Evolutionary conservation across 2,329 filamentous ascomycete genomes (phyloP).

Genomic region (Gyromitra esculenta): DNA sequence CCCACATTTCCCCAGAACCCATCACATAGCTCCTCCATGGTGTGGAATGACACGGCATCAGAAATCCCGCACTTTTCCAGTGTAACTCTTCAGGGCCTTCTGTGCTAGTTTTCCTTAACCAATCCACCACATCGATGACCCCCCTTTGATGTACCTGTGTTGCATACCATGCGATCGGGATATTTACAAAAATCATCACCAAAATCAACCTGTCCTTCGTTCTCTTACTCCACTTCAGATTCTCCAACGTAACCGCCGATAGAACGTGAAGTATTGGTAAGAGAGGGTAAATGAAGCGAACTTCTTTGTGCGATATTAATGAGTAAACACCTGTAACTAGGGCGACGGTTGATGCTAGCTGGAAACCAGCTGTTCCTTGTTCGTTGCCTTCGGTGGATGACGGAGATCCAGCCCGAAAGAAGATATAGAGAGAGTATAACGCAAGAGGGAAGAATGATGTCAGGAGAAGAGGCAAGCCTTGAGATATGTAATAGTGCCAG

Average conservation of each 20-base stretch:
- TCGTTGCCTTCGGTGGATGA: constrained; percentile 35
- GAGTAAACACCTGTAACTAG: constrained; percentile 74
- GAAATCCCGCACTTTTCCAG: constrained; percentile 70
- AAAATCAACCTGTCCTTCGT: constrained; percentile 46
- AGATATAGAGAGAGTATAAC: constrained; percentile 54
- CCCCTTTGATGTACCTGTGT: constrained; percentile 82
- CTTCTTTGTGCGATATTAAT: constrained; percentile 91
- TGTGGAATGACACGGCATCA: constrained; percentile 95
- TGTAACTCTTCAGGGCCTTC: neutral
- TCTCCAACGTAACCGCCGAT: constrained; percentile 68
- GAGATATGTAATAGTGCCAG: constrained; percentile 91
- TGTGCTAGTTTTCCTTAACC: constrained; percentile 71
- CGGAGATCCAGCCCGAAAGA: constrained; percentile 35
- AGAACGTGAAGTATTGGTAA: constrained; percentile 86
- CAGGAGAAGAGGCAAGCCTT: constrained; percentile 86
- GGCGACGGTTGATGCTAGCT: constrained; percentile 69
- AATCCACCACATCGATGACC: constrained; percentile 76
- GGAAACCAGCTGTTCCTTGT: constrained; percentile 62
- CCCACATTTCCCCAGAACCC: constrained; percentile 75
- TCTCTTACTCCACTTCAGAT: constrained; percentile 42
- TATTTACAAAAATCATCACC: constrained; percentile 69
- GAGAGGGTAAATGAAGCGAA: constrained; percentile 94
- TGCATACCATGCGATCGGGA: constrained; percentile 76
- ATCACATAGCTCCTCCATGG: constrained; percentile 91
- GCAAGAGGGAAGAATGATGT: constrained; percentile 83